Evolutionary conservation across 768 basidiomycete species (phyloP).

Genomic region (Termitomyces sp.): DNA sequence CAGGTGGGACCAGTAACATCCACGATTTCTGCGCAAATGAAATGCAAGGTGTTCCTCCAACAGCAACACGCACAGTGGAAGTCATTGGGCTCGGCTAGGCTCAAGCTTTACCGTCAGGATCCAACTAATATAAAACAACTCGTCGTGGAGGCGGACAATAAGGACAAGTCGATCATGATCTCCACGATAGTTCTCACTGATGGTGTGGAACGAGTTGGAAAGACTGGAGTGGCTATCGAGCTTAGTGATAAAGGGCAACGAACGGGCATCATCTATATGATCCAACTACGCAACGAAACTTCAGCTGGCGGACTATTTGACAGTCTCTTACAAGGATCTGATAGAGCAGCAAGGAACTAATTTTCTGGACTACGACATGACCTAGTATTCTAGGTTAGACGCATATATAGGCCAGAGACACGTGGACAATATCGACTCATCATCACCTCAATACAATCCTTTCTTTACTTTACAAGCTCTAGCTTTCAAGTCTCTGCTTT

Average conservation of each 20-base stretch:
- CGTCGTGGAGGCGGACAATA: slow-evolving; percentile 84
- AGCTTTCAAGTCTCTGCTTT: slow-evolving; percentile 8
- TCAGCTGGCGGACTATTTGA: slow-evolving; percentile 83
- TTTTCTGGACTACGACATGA: not conserved
- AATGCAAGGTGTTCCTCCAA: slow-evolving; percentile 96
- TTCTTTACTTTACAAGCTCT: slow-evolving; percentile 3
- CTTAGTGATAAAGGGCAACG: slow-evolving; percentile 87
- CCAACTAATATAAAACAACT: slow-evolving; percentile 94
- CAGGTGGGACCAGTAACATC: slow-evolving; percentile 68
- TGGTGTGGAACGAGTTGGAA: slow-evolving; percentile 97
- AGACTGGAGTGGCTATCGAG: slow-evolving; percentile 96
- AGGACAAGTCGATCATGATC: slow-evolving; percentile 72
- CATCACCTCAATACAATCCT: slow-evolving; percentile 10
- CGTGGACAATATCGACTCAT: slow-evolving; percentile 7
- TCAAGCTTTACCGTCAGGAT: slow-evolving; percentile 81
- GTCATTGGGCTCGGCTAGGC: slow-evolving; percentile 78
- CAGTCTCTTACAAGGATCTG: slow-evolving; percentile 81
- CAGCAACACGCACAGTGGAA: slow-evolving; percentile 99
- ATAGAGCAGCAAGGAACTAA: slow-evolving; percentile 35
- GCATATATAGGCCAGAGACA: slow-evolving; percentile 4
- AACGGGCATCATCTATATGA: slow-evolving; percentile 96
- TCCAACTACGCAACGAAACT: slow-evolving; percentile 87
- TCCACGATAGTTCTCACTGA: slow-evolving; percentile 95
- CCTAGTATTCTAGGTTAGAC: slow-evolving; percentile 7
- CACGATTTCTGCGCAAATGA: slow-evolving; percentile 83